Percentiles rank a stretch among this genome's conserved stretches.
phyloP scores from a whole-genome alignment of 768 basidiomycete genomes.

The Mycena rebaudengoi region DNA sequence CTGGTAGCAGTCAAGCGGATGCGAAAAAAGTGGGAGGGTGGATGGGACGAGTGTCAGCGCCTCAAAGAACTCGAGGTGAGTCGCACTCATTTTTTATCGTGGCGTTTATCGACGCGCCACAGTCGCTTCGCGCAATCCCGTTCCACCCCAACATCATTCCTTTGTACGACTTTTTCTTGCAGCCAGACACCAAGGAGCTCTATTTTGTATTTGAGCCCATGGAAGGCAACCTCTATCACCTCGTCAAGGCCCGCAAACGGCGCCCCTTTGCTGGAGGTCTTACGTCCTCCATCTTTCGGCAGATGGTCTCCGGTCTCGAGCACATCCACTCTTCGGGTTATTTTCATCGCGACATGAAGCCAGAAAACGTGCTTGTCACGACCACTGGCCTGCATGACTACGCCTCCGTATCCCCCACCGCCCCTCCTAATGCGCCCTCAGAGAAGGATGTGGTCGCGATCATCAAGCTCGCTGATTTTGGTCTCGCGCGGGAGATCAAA shows the following conservation, averaged over 20 bases:
- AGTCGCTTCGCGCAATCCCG: conserved; percentile 95
- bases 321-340: conserved; percentile 94
- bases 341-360: conserved; percentile 99
- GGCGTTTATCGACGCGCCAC: conserved; percentile 28
- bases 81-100: conserved; percentile 23
- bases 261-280: conserved; percentile 96
- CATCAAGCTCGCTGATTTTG: conserved; percentile 98
- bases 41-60: conserved; percentile 96
- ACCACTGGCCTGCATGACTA: conserved; percentile 97
- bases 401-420: conserved; percentile 75
- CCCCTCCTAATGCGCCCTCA: conserved; percentile 66
- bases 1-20: conserved; percentile 98
- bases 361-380: conserved; percentile 97
- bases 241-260: conserved; percentile 96
- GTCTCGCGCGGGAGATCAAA: conserved; percentile 89
- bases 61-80: conserved; percentile 95
- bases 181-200: conserved; percentile 94
- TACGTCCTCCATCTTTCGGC: conserved; percentile 92
- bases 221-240: conserved; percentile 99
- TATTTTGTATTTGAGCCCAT: conserved; percentile 99
- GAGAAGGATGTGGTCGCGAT: conserved; percentile 97
- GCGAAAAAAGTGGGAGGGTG: conserved; percentile 98
- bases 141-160: conserved; percentile 98
- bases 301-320: conserved; percentile 88
- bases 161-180: conserved; percentile 97